phyloP scores from a whole-genome alignment of 1,139 yeast species.

The Taiozyma sp. region DNA sequence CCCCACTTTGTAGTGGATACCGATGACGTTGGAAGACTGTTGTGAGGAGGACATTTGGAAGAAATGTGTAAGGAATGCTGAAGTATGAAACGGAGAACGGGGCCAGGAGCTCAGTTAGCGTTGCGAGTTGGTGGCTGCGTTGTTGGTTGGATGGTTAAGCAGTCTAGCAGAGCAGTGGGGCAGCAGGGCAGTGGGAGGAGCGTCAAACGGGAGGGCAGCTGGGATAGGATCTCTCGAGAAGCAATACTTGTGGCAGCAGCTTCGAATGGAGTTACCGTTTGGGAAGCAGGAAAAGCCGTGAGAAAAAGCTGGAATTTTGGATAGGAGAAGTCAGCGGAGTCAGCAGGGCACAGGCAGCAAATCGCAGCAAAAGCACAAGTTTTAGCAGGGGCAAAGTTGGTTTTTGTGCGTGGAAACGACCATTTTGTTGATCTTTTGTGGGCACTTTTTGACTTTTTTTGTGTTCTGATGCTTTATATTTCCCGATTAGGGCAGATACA shows the following conservation, averaged over 20 bases:
- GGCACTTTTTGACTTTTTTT: background rate
- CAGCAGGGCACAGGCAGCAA: background rate
- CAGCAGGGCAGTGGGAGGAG: no score
- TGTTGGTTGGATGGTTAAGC: no score
- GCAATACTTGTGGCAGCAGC: no score
- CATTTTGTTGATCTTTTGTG: background rate
- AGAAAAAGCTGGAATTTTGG: no score
- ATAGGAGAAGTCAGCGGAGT: background rate
- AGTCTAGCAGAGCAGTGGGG: no score
- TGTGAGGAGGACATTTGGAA: constrained; percentile 7
- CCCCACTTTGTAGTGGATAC: constrained; percentile 75
- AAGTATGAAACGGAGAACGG: background rate
- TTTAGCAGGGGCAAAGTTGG: background rate
- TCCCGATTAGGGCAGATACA: background rate
- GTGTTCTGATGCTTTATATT: background rate
- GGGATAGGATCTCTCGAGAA: no score
- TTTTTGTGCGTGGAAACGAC: background rate
- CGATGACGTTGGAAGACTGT: constrained; percentile 56
- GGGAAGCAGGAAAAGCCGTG: background rate
- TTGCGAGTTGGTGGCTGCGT: background rate
- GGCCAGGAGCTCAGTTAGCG: background rate
- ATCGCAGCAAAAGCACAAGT: background rate
- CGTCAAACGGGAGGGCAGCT: no score
- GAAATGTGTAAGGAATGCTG: background rate
- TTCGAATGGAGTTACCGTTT: no score